A percentile compares a stretch with the other conserved stretches of the same genome.
Conservation (phyloP, 2,329 filamentous ascomycete species). For the Xylaria sp. region DNA sequence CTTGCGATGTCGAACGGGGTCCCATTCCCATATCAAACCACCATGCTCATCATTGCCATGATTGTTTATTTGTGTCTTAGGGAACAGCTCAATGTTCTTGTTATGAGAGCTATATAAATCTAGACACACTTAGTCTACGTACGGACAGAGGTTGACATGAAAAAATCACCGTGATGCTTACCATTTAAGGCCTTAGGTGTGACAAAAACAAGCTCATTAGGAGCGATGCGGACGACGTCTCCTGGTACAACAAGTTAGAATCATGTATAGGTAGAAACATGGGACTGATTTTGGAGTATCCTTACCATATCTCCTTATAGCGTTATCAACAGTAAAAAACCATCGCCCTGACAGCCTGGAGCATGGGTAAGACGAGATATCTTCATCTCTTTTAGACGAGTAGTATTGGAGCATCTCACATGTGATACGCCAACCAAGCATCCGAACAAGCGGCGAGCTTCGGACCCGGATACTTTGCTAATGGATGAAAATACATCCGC, state of each 20-base stretch:
- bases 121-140: background rate
- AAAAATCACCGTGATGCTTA: background rate
- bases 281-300: too few species aligned
- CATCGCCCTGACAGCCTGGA: constrained; percentile 28
- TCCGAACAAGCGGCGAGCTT: constrained; percentile 28
- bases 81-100: constrained; percentile 21
- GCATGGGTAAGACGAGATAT: background rate
- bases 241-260: constrained; percentile 9
- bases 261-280: background rate
- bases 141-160: background rate
- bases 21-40: constrained; percentile 31
- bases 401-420: too few species aligned
- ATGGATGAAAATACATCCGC: constrained; percentile 28
- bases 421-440: constrained; percentile 28
- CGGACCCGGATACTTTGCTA: constrained; percentile 26
- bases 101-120: constrained; percentile 21
- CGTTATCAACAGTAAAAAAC: constrained; percentile 22
- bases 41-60: constrained; percentile 18
- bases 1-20: constrained; percentile 29
- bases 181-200: constrained; percentile 24
- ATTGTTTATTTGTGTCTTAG: constrained; percentile 26
- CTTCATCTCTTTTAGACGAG: background rate
- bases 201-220: constrained; percentile 31
- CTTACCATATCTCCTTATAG: constrained; percentile 25
- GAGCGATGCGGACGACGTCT: constrained; percentile 29